Conservation (phyloP, 371 early-diverging fungal species). For the Mortierella sp. region DNA sequence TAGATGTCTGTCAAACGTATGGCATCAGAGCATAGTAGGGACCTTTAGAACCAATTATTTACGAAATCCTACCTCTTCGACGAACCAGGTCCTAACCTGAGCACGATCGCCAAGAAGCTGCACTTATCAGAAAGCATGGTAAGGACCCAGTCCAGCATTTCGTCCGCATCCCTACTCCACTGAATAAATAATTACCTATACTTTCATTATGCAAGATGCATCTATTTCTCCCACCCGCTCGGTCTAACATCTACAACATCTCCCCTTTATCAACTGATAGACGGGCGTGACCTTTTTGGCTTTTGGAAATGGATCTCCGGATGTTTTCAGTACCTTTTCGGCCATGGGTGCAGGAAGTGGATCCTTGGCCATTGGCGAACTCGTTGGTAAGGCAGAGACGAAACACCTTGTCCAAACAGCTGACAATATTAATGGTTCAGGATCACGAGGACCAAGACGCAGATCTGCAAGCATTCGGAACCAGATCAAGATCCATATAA, state of each 20-base stretch:
- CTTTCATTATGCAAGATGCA: neutral
- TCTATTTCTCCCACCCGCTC: neutral
- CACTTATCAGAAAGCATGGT: slow-evolving; percentile 77
- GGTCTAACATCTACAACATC: neutral
- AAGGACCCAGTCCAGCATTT: slow-evolving; percentile 16
- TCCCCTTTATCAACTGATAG: slow-evolving; percentile 31
- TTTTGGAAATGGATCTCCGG: slow-evolving; percentile 91
- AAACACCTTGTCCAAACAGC: neutral
- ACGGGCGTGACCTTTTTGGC: slow-evolving; percentile 92
- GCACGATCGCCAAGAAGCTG: slow-evolving; percentile 72
- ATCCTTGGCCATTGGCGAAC: slow-evolving; percentile 85
- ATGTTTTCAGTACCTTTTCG: slow-evolving; percentile 86
- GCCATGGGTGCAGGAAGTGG: slow-evolving; percentile 82
- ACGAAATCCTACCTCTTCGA: neutral
- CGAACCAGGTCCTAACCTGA: slow-evolving; percentile 71
- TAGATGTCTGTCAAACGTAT: neutral
- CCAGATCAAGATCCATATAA: neutral
- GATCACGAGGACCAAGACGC: neutral
- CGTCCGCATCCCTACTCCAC: neutral
- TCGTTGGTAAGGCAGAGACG: slow-evolving; percentile 68
- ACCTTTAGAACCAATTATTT: neutral
- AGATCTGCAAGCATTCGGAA: neutral
- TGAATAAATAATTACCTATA: neutral
- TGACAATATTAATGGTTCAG: neutral
- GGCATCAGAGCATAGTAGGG: neutral